Evolutionary conservation across 2,329 filamentous ascomycete species (phyloP).

Genomic region (Hypoxylon sp.): DNA sequence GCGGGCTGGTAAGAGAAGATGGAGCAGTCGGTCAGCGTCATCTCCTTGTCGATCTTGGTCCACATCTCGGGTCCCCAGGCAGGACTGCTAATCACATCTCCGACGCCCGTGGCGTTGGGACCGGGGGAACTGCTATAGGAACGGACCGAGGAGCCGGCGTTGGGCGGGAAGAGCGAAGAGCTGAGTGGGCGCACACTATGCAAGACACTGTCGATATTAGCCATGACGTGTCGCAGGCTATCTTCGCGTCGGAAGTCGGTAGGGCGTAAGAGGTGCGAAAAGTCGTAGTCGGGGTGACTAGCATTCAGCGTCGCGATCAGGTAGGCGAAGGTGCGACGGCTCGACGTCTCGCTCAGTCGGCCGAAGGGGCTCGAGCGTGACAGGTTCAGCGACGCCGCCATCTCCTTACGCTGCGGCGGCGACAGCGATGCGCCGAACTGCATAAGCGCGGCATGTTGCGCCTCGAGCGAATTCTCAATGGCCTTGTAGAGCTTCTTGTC

Average conservation of each 20-base stretch:
- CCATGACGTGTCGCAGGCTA: conserved; percentile 81
- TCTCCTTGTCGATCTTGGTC: conserved; percentile 91
- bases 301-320: conserved; percentile 96
- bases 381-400: conserved; percentile 74
- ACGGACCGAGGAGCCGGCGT: conserved; percentile 53
- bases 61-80: conserved; percentile 92
- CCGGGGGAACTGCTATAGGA: conserved; percentile 48
- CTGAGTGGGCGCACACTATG: conserved; percentile 80
- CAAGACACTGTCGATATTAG: conserved; percentile 84
- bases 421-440: conserved; percentile 88
- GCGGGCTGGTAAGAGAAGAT: conserved; percentile 90
- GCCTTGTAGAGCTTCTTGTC: conserved; percentile 98
- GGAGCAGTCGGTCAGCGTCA: conserved; percentile 87
- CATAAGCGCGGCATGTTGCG: conserved; percentile 87
- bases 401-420: conserved; percentile 77
- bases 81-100: conserved; percentile 59
- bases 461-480: conserved; percentile 90
- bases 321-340: conserved; percentile 92
- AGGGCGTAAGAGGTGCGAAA: conserved; percentile 88
- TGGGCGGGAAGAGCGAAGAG: conserved; percentile 44
- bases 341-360: conserved; percentile 84
- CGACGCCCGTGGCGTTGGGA: conserved; percentile 48
- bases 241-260: conserved; percentile 89
- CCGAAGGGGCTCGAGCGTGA: conserved; percentile 92
- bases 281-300: conserved; percentile 95